Conservation (phyloP, 805 yeast species). For the Saccharomyces mikatae region DNA sequence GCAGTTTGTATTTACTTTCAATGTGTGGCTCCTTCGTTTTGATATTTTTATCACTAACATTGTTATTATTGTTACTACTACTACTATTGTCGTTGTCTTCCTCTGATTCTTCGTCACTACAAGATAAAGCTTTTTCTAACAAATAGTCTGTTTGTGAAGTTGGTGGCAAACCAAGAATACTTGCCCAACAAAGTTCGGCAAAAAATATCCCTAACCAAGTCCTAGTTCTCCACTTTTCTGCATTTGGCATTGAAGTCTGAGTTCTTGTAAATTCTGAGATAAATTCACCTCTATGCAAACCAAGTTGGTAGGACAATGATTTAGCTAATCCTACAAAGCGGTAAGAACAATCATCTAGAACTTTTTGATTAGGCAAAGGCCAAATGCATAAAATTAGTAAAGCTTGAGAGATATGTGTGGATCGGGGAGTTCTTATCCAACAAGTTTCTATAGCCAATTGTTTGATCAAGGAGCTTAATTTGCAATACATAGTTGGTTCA, state of each 20-base stretch:
- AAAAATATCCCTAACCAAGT: conserved; percentile 87
- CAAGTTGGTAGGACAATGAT: conserved; percentile 73
- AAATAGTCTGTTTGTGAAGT: conserved; percentile 75
- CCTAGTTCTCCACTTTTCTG: conserved; percentile 89
- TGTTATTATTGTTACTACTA: not conserved
- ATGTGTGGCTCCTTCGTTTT: not conserved
- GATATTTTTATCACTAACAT: not conserved
- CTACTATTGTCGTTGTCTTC: not conserved
- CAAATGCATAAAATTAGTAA: conserved; percentile 74
- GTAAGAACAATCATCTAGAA: conserved; percentile 84
- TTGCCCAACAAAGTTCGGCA: conserved; percentile 86
- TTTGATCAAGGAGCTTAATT: conserved; percentile 68
- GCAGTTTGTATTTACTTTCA: conserved; percentile 32
- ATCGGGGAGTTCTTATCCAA: conserved; percentile 88
- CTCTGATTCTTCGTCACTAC: conserved; percentile 29
- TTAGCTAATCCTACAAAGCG: conserved; percentile 85
- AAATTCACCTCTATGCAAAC: conserved; percentile 85
- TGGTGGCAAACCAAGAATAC: conserved; percentile 81
- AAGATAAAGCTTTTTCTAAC: conserved; percentile 69
- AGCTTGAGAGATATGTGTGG: conserved; percentile 90
- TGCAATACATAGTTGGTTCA: conserved; percentile 71
- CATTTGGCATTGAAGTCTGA: conserved; percentile 80
- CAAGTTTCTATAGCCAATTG: conserved; percentile 87
- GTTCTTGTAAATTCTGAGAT: conserved; percentile 85
- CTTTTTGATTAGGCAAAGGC: conserved; percentile 91